Evolutionary conservation across 202 grass and related monocot genomes (phyloP), one percentile per base, ranked within the genome.

Genomic region (Digitaria exilis): DNA sequence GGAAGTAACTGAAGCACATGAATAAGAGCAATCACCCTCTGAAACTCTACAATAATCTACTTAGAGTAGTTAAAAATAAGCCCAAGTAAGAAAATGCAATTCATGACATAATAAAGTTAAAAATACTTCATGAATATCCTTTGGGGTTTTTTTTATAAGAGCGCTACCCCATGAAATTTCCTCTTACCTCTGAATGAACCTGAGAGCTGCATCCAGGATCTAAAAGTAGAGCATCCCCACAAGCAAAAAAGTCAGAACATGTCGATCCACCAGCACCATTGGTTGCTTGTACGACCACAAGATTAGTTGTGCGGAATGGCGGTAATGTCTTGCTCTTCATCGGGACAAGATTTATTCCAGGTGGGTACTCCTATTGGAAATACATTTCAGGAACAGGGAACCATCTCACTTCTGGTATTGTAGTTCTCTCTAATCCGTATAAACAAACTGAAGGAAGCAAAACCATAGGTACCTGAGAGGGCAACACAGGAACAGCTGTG

Each of bases 291-390:
- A 95, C 64, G 48, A 95, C 83, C 70, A 98, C 83, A 44, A 95
- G 84, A 87, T 98, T 98, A 88, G 96, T 98, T 34, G 96, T 95
- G n/a, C 78, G 62, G 76, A 98, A 98, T 56, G 96, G 96, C 2
- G 57, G 21, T 46, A 77, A 26, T 26, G 96, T 98, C 66, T 59
- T 87, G 69, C 96, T 95, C 89, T 94, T 98, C 96, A 98, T 98
- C 13, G 96, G 96, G n/a, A 98, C 76, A 80, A 98, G 77, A 18
- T 48, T 95, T 63, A 98, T 88, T 91, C 90, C 92, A 59, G 96
- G 96, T 73, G 96, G 96, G 25, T 95, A 98, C 60, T 98, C 96
- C 96, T 98, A 78, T 76, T 11, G 74, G 60, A 71, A 24, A 79
- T 41, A 45, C 25, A 32, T 19, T 55, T 86, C 60, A 94, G 63